phyloP scores from a whole-genome alignment of 2,329 filamentous ascomycete genomes.

The Sarocladiaceae sp. region DNA sequence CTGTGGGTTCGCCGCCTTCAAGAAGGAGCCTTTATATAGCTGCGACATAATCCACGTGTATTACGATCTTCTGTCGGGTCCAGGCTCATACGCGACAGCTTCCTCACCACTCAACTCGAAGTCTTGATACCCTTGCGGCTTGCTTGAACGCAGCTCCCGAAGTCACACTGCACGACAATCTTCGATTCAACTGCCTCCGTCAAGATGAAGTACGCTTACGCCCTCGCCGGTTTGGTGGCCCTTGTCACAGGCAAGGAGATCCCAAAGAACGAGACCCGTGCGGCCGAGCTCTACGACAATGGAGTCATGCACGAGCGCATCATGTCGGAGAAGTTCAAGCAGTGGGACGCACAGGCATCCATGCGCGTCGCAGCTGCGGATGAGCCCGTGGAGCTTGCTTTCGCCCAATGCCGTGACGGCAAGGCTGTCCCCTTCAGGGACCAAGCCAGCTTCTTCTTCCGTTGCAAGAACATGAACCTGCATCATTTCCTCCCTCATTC shows the following conservation, averaged over 20 bases:
- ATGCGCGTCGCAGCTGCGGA: conserved; percentile 17
- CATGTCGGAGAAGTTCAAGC: conserved; percentile 12
- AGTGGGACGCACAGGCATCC: conserved; percentile 6
- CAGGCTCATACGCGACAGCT: too few species aligned
- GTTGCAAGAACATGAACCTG: conserved; percentile 35
- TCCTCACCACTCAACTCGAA: too few species aligned
- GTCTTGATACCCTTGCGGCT: too few species aligned
- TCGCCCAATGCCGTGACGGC: conserved; percentile 32
- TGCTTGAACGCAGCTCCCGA: too few species aligned
- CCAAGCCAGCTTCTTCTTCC: conserved; percentile 37
- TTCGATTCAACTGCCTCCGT: not conserved
- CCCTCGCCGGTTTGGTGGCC: conserved; percentile 9
- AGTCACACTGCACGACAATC: too few species aligned
- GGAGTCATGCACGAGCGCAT: conserved; percentile 22
- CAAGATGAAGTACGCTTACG: conserved; percentile 5
- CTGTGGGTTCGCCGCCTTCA: too few species aligned
- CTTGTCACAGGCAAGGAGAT: conserved; percentile 21
- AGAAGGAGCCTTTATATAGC: too few species aligned
- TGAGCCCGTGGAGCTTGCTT: conserved; percentile 23
- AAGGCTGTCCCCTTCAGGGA: conserved; percentile 32
- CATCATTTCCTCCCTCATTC: conserved; percentile 31
- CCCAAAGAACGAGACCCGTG: conserved; percentile 20
- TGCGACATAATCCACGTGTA: too few species aligned
- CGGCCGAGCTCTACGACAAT: conserved; percentile 23
- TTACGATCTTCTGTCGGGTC: too few species aligned